Evolutionary conservation across 306 rosid genomes (phyloP).

Genomic region (Trifolium fragiferum): DNA sequence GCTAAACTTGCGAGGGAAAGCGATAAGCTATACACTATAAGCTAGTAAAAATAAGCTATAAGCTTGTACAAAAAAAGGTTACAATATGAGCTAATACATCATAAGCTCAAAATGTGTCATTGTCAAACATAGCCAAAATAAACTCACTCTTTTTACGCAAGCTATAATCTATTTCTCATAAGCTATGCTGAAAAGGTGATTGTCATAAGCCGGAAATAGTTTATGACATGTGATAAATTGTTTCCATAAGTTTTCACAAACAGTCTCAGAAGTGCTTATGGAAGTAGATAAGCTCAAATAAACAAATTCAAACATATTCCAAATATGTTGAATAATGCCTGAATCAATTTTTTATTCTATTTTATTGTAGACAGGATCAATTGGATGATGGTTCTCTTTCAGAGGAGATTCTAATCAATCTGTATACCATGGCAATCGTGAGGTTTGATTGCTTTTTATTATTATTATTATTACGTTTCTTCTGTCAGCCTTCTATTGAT

Average conservation of each 20-base stretch:
- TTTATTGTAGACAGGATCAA: conserved; percentile 43
- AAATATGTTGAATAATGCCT: background rate
- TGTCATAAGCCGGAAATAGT: background rate
- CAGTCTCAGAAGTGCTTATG: background rate
- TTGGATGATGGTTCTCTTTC: conserved; percentile 54
- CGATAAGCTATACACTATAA: no score
- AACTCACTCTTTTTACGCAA: background rate
- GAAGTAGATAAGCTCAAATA: background rate
- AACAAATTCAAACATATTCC: background rate
- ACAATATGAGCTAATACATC: no score
- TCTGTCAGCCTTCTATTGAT: background rate
- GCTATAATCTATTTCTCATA: background rate
- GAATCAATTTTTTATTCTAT: conserved; percentile 1
- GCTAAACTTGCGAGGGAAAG: no score
- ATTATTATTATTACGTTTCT: background rate
- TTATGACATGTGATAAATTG: background rate
- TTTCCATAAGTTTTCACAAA: background rate
- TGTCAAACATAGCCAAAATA: background rate
- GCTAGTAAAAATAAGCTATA: no score
- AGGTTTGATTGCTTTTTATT: conserved; percentile 64
- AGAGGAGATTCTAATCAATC: conserved; percentile 74
- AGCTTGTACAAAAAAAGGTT: no score
- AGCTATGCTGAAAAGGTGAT: background rate
- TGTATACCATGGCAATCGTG: conserved; percentile 80
- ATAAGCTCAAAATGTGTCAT: no score